Percentiles rank a stretch among this genome's conserved stretches.
These are phyloP conservation scores for Backusella sp. DNA, from an alignment of 192 early-diverging fungal species.

Conservation along the genomic window DNA sequence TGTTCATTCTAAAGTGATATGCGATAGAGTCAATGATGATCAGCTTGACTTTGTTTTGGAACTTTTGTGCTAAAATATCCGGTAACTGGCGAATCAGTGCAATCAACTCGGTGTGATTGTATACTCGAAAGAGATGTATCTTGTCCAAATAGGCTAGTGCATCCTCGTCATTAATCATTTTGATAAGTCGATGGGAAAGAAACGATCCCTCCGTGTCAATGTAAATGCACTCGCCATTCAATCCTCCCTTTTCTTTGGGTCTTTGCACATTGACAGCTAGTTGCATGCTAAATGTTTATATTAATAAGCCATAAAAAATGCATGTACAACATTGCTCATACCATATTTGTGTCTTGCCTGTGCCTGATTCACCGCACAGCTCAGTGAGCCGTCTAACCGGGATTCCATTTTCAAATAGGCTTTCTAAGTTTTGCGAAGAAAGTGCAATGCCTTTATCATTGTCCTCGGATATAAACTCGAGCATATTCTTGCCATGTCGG, in stretches of 20 bases:
- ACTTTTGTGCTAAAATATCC: background rate
- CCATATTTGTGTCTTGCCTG: conserved; percentile 29
- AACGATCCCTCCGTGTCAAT: conserved; percentile 27
- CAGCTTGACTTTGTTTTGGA: conserved; percentile 6
- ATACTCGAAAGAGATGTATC: conserved; percentile 18
- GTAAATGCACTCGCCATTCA: conserved; percentile 16
- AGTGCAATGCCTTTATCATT: background rate
- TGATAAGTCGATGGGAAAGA: background rate
- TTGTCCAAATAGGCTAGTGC: background rate
- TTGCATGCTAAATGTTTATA: conserved; percentile 8
- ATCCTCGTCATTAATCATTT: background rate
- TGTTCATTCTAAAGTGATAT: conserved; percentile 18
- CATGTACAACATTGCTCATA: background rate
- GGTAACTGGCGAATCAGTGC: conserved; percentile 14
- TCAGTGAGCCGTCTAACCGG: conserved; percentile 4
- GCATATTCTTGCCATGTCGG: background rate
- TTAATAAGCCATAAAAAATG: background rate
- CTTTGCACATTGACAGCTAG: conserved; percentile 18
- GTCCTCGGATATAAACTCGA: background rate
- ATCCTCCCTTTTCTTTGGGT: background rate
- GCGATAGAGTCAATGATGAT: conserved; percentile 21
- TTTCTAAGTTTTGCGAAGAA: background rate
- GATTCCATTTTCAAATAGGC: conserved; percentile 6
- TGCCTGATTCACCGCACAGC: conserved; percentile 17
- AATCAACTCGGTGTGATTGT: conserved; percentile 3